Evolutionary conservation across 805 yeast genomes (phyloP).

Genomic region (Kuraishia piskuri): DNA sequence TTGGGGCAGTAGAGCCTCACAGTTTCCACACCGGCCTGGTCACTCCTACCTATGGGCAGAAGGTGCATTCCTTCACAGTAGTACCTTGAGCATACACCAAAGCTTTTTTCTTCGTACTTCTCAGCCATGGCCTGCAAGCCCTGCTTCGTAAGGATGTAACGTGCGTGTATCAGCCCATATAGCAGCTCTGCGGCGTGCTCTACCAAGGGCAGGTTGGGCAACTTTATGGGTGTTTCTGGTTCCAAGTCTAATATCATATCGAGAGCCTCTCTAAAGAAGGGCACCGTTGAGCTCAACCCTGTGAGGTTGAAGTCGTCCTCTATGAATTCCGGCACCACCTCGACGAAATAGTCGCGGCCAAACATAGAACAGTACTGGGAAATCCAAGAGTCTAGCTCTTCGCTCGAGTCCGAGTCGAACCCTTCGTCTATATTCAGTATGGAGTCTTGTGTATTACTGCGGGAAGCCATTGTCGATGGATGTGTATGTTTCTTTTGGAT

Average conservation of each 20-base stretch:
- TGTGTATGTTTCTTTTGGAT: background rate
- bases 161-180: slow-evolving; percentile 90
- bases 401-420: slow-evolving; percentile 24
- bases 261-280: slow-evolving; percentile 84
- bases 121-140: slow-evolving; percentile 92
- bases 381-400: slow-evolving; percentile 72
- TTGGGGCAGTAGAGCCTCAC: slow-evolving; percentile 91
- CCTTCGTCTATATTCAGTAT: slow-evolving; percentile 1
- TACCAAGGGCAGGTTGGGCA: slow-evolving; percentile 64
- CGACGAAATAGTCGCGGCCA: slow-evolving; percentile 87
- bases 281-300: slow-evolving; percentile 77
- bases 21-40: slow-evolving; percentile 85
- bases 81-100: slow-evolving; percentile 89
- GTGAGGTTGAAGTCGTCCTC: slow-evolving; percentile 96
- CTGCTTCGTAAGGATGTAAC: slow-evolving; percentile 80
- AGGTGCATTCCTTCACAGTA: slow-evolving; percentile 85
- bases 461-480: background rate
- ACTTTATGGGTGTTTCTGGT: slow-evolving; percentile 45
- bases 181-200: slow-evolving; percentile 88
- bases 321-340: slow-evolving; percentile 84
- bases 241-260: slow-evolving; percentile 87
- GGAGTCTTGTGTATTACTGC: background rate
- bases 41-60: slow-evolving; percentile 87
- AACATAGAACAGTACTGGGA: slow-evolving; percentile 68
- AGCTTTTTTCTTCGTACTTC: slow-evolving; percentile 80